Evolutionary conservation across 345 rosid species (phyloP), one percentile per base, ranked within the genome.

Genomic region (Populus deltoides): DNA sequence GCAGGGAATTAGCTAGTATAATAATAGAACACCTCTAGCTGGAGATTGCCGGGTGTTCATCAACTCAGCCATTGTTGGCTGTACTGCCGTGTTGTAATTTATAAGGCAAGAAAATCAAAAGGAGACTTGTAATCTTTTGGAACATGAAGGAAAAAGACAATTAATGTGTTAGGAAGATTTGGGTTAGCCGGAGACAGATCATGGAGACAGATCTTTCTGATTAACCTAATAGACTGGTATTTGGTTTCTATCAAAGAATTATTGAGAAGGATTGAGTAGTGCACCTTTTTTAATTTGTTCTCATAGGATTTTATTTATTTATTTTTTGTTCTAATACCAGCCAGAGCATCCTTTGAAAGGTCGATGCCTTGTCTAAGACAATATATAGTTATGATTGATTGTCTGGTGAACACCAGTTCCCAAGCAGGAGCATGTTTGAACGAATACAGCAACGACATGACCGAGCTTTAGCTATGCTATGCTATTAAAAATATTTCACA

Each of bases 31-130:
- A 3, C 57, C 61, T 66, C 24, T 18, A 9, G 29, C 67, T 17
- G 12, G 74, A 57, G 53, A 68, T 72, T 55, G 77, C 45, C 10
- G 57, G 68, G 47, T 15, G 27, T 41, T 69, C 69, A 62, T 41
- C 61, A 61, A 71, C 31, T 11, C 36, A 45, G 47, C 49, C 63
- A 25, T 41, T n/a, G 72, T 13, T 29, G 31, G 72, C 45, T 22
- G 49, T 24, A 69, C 51, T 69, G 18, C 51, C n/a, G 25, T 35
- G 25, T 24, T 38, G 72, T 69, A 69, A 69, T 69, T 36, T 67
- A 67, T 20, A 35, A 18, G 38, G 70, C 35, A 16, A 67, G 39
- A 67, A 22, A 38, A 67, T 67, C 3, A 35, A 18, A 35, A 2
- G 45, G 22, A 35, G 24, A 8, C 6, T 57, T 57, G 63, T 57